These are phyloP conservation scores for Knoxdaviesia capensis DNA, from an alignment of 2,329 filamentous ascomycete genomes.

Conservation along the genomic window DNA sequence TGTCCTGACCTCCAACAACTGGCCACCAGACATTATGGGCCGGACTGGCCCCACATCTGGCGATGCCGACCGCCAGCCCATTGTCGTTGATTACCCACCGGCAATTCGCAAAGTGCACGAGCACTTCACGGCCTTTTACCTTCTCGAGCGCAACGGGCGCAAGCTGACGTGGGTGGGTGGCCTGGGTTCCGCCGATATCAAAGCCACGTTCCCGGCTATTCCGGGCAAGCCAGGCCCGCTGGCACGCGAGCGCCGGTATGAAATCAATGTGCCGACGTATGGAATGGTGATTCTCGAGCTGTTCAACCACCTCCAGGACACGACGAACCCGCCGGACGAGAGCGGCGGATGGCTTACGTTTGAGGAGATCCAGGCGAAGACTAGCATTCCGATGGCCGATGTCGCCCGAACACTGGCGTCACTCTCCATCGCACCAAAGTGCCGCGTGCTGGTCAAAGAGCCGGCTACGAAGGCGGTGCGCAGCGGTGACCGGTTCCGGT, in stretches of 20 bases:
- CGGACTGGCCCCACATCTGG: conserved; percentile 13
- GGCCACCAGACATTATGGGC: conserved; percentile 81
- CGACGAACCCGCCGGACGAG: conserved; percentile 10
- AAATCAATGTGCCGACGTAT: conserved; percentile 81
- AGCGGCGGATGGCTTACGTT: conserved; percentile 22
- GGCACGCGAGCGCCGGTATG: conserved; percentile 53
- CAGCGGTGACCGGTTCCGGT: conserved; percentile 56
- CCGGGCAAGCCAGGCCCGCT: conserved; percentile 45
- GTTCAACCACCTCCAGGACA: conserved; percentile 56
- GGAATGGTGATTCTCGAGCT: conserved; percentile 77
- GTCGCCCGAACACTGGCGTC: conserved; percentile 63
- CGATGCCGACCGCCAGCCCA: no score
- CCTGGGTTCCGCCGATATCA: conserved; percentile 66
- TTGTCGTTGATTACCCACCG: conserved; percentile 33
- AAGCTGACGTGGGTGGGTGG: conserved; percentile 64
- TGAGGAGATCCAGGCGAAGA: conserved; percentile 67
- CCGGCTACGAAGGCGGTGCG: conserved; percentile 63
- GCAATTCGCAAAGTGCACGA: conserved; percentile 57
- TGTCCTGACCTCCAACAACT: conserved; percentile 82
- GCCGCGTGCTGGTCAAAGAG: conserved; percentile 59
- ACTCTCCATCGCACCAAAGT: conserved; percentile 67
- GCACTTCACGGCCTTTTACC: conserved; percentile 78
- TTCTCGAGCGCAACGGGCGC: conserved; percentile 69
- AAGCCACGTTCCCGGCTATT: conserved; percentile 54
- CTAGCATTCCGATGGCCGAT: conserved; percentile 57